Percentiles rank a stretch among this genome's conserved stretches.
Conservation (phyloP, 2,329 filamentous ascomycete genomes). For the Lachnellula hyalina region DNA sequence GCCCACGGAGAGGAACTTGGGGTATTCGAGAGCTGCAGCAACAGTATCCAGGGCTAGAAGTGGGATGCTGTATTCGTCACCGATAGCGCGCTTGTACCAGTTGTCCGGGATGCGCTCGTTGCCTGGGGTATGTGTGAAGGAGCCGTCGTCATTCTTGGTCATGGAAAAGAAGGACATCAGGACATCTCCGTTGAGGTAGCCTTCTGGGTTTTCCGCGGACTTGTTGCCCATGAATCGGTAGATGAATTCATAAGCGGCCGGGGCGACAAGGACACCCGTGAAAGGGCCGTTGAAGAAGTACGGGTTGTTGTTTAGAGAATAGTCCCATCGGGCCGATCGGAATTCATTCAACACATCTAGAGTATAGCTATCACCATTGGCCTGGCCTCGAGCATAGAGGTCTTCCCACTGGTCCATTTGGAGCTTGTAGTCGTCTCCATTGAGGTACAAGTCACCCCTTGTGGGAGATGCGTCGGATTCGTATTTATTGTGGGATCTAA, state of each 20-base stretch:
- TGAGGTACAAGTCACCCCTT: slow-evolving; percentile 45
- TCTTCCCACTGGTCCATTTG: not conserved
- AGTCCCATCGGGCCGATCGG: slow-evolving; percentile 39
- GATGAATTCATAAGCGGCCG: slow-evolving; percentile 22
- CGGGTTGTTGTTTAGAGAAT: slow-evolving; percentile 46
- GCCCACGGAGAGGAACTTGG: slow-evolving; percentile 33
- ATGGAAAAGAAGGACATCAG: slow-evolving; percentile 31
- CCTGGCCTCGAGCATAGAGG: slow-evolving; percentile 20
- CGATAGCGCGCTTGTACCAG: slow-evolving; percentile 24
- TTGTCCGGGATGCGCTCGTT: slow-evolving; percentile 22
- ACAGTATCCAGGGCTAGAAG: slow-evolving; percentile 36
- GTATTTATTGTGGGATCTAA: slow-evolving; percentile 50
- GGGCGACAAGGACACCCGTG: slow-evolving; percentile 16
- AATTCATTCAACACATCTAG: slow-evolving; percentile 46
- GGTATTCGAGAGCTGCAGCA: slow-evolving; percentile 30
- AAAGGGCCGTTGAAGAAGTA: slow-evolving; percentile 46
- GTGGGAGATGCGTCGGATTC: slow-evolving; percentile 50
- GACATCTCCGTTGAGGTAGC: slow-evolving; percentile 34
- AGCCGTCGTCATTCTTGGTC: slow-evolving; percentile 19
- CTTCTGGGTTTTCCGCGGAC: slow-evolving; percentile 24
- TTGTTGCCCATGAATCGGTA: slow-evolving; percentile 25
- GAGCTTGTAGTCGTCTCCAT: slow-evolving; percentile 13
- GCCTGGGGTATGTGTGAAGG: slow-evolving; percentile 9
- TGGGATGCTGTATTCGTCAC: slow-evolving; percentile 37
- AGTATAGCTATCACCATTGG: slow-evolving; percentile 40